phyloP scores from a whole-genome alignment of 75 land plant genomes.

The Pinus tabuliformis region DNA sequence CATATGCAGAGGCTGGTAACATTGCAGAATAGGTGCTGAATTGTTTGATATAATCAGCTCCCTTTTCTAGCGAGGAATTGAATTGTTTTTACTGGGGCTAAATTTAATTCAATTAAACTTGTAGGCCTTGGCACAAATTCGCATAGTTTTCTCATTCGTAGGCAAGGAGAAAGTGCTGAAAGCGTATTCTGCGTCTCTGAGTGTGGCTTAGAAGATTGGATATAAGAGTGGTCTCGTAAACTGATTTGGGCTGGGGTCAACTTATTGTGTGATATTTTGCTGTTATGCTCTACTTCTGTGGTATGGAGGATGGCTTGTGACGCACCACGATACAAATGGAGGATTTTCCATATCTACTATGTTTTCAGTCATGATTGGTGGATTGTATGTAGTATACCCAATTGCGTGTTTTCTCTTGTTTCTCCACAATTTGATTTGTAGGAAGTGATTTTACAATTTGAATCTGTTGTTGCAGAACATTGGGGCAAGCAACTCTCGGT shows the following conservation, averaged over 20 bases:
- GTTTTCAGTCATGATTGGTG: constrained; percentile 84
- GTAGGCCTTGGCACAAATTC: constrained; percentile 72
- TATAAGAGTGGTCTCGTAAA: constrained; percentile 74
- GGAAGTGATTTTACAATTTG: background rate
- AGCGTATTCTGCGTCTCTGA: constrained; percentile 51
- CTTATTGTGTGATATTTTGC: constrained; percentile 75
- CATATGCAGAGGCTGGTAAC: constrained; percentile 43
- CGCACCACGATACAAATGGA: constrained; percentile 74
- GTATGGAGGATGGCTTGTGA: constrained; percentile 86
- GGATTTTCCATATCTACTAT: constrained; percentile 84
- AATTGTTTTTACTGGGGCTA: background rate
- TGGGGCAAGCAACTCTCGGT: constrained; percentile 86
- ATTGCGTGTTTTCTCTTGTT: background rate
- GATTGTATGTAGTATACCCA: constrained; percentile 63
- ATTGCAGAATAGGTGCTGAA: constrained; percentile 48
- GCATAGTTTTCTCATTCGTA: constrained; percentile 70
- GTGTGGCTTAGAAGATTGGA: constrained; percentile 52
- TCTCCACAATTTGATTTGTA: background rate
- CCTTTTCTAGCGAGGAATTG: background rate
- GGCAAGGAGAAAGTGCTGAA: constrained; percentile 64
- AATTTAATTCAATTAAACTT: background rate
- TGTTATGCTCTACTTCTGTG: constrained; percentile 87
- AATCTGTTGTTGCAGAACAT: constrained; percentile 36
- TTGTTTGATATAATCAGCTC: no score
- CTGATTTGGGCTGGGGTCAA: constrained; percentile 78